Percentiles rank a stretch among this genome's conserved stretches.
phyloP scores from a whole-genome alignment of 352 stramenopile genomes.

The Pythium dissotocum region DNA sequence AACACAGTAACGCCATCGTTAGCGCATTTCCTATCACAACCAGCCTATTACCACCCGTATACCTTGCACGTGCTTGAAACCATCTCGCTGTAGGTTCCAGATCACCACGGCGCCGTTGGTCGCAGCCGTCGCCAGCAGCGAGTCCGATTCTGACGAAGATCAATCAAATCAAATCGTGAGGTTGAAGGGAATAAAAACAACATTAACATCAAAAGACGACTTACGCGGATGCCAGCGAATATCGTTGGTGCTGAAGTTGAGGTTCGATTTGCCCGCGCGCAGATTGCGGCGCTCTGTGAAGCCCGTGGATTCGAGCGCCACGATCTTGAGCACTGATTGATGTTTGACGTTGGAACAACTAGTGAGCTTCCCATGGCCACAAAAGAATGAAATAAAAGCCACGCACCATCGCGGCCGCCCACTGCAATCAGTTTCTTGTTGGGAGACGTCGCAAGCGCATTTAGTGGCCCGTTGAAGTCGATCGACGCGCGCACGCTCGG shows the following conservation, averaged over 20 bases:
- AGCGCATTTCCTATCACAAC: neutral
- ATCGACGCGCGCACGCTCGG: constrained; percentile 79
- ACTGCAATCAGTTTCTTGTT: constrained; percentile 84
- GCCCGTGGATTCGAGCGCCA: constrained; percentile 69
- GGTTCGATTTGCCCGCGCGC: constrained; percentile 76
- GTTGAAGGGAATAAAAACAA: no score
- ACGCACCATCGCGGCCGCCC: constrained; percentile 76
- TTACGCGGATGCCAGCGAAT: constrained; percentile 88
- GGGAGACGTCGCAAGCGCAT: constrained; percentile 80
- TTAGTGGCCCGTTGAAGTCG: constrained; percentile 86
- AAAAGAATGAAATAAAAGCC: neutral
- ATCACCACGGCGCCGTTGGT: constrained; percentile 87
- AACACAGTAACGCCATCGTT: neutral
- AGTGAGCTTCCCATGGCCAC: neutral
- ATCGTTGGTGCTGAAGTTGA: constrained; percentile 90
- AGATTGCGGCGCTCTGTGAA: constrained; percentile 87
- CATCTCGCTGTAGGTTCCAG: constrained; percentile 87
- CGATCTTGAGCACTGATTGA: constrained; percentile 78
- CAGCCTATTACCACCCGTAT: neutral
- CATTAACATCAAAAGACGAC: constrained; percentile 10
- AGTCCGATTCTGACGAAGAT: constrained; percentile 63
- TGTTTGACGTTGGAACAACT: neutral
- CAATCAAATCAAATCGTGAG: no score
- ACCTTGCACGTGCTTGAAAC: constrained; percentile 89
- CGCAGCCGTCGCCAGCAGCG: constrained; percentile 80